These are phyloP conservation scores for Quillaja saponaria DNA, from an alignment of 306 rosid species.

Conservation along the genomic window DNA sequence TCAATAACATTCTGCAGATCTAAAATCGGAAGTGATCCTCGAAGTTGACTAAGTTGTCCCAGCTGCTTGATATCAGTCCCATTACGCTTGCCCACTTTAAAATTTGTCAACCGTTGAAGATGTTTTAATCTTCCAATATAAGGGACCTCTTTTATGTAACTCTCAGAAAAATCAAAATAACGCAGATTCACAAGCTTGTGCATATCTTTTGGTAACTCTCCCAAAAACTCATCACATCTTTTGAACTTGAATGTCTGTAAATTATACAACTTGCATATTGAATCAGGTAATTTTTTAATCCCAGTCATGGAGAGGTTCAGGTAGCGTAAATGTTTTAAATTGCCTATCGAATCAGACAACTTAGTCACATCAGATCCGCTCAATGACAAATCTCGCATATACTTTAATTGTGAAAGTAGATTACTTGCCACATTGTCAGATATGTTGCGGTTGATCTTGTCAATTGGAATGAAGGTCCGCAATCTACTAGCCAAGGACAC, in stretches of 20 bases:
- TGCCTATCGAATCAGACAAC: conserved; percentile 8
- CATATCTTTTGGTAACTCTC: conserved; percentile 14
- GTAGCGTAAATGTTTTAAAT: conserved; percentile 31
- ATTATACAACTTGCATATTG: conserved; percentile 28
- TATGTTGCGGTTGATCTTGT: too few relatives aligned
- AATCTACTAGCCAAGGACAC: too few relatives aligned
- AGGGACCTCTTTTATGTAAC: not conserved
- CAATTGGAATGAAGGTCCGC: not conserved
- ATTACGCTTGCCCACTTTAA: not conserved
- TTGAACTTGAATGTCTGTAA: conserved; percentile 27
- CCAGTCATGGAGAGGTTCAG: not conserved
- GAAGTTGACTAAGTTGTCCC: conserved; percentile 3
- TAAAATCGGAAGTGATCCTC: conserved; percentile 9
- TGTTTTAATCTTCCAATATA: not conserved
- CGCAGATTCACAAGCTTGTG: conserved; percentile 22
- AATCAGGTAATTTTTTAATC: conserved; percentile 18
- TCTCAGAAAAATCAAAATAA: not conserved
- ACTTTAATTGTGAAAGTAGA: not conserved
- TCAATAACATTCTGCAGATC: not conserved
- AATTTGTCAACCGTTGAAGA: not conserved
- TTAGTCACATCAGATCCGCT: not conserved
- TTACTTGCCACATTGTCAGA: not conserved
- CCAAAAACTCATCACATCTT: too few relatives aligned
- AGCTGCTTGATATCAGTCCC: conserved; percentile 13
- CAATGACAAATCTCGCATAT: not conserved